Conservation (phyloP, 1,139 yeast species). For the Lodderomyces oxycetoniae region DNA sequence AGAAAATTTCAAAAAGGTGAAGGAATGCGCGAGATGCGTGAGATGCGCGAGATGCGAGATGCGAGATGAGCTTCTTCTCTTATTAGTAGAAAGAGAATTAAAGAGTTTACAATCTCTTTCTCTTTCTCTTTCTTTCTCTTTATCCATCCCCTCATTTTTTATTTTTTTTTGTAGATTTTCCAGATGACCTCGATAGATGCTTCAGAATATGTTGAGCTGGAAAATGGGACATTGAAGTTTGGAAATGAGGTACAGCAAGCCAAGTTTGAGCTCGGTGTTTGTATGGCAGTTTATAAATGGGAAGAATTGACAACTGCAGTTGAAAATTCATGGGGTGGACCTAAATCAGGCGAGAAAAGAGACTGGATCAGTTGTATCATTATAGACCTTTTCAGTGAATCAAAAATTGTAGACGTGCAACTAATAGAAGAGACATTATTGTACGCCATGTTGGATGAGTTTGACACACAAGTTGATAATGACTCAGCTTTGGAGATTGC, state of each 20-base stretch:
- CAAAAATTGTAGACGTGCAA: constrained; percentile 60
- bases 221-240: constrained; percentile 43
- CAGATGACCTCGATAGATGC: constrained; percentile 30
- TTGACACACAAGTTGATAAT: constrained; percentile 83
- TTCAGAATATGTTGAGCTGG: constrained; percentile 43
- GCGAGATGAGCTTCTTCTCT: too few relatives aligned
- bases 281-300: constrained; percentile 87
- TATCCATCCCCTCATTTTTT: neutral
- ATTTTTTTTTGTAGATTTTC: neutral
- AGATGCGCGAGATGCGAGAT: too few relatives aligned
- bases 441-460: constrained; percentile 93
- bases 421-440: constrained; percentile 80
- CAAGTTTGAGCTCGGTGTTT: constrained; percentile 87
- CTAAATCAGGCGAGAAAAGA: constrained; percentile 82
- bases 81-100: too few relatives aligned
- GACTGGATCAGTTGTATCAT: constrained; percentile 91
- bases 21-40: too few relatives aligned
- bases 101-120: too few relatives aligned
- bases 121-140: constrained; percentile 49
- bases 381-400: constrained; percentile 67
- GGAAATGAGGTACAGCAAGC: constrained; percentile 66
- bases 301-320: constrained; percentile 86
- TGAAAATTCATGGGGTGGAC: constrained; percentile 97
- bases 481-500: constrained; percentile 80
- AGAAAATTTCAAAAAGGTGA: too few relatives aligned